Evolutionary conservation across 768 basidiomycete species (phyloP), one percentile per base, ranked within the genome.

Genomic region (Suillus lakei): DNA sequence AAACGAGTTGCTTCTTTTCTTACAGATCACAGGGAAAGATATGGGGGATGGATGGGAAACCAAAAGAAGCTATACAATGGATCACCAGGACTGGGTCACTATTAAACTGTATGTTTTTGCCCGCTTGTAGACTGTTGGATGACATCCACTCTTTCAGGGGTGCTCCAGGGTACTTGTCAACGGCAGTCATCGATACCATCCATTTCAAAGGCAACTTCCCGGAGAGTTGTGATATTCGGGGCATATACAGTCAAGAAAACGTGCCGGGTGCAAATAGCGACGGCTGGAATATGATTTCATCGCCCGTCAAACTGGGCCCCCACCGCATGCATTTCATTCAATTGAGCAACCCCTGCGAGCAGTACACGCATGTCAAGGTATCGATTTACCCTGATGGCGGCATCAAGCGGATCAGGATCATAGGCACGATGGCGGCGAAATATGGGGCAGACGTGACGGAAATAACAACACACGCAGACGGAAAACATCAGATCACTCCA

Each of bases 1-100:
- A 46, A 32, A 41, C 39, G 61, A 34, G 15, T 41, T 34, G 43
- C 23, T 3, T 16, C 23, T 44, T 34, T 64, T 64, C 48, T 51
- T 32, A 51, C 6, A 32, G 32, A 67, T 34, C 28, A 46, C 59
- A 86, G 85, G 93, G 28, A 90, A 89, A 74, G 91, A 97, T 71
- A 99, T 99, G 95, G 89, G 95, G 7, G 96, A 98, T 73, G 98
- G 98, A 5, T 99, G 98, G 98, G 98, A 99, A 79, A 99, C 97
- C 5, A 95, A 92, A 74, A 84, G 98, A 67, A 96, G 92, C 73
- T 84, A 93, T 61, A 81, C 79, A 48, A 84, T 85, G 62, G 94
- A 85, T 51, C 95, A 96, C 77, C 92, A 88, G 54, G 96, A 99
- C 71, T 98, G 95, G 93, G 92, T 86, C 8, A 85, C 98, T 64